Conservation (phyloP, 306 rosid species). For the Sphenostylis stenocarpa region DNA sequence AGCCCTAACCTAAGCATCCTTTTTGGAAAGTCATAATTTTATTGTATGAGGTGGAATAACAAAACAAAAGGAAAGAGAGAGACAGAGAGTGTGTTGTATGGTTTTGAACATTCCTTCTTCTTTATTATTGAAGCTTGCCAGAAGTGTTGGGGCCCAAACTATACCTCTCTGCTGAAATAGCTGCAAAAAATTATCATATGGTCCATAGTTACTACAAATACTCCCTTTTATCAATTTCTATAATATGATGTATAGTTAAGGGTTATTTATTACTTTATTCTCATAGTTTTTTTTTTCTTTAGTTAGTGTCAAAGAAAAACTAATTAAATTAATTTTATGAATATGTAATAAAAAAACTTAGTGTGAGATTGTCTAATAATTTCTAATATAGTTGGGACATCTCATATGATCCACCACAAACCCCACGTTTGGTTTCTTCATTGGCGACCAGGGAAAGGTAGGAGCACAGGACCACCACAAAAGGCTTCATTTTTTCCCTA, state of each 20-base stretch:
- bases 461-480: slow-evolving; percentile 38
- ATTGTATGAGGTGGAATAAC: background rate
- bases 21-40: slow-evolving; percentile 24
- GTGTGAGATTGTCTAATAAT: background rate
- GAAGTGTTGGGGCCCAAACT: slow-evolving; percentile 45
- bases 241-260: no score
- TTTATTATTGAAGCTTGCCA: slow-evolving; percentile 35
- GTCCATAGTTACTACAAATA: no score
- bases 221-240: no score
- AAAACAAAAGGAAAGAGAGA: slow-evolving; percentile 6
- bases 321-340: no score
- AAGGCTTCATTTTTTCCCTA: background rate
- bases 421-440: slow-evolving; percentile 51
- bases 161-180: slow-evolving; percentile 27
- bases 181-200: no score
- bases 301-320: no score
- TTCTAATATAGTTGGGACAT: slow-evolving; percentile 36
- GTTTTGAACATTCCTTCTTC: slow-evolving; percentile 43
- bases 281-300: no score
- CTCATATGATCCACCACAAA: slow-evolving; percentile 51
- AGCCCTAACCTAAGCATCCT: slow-evolving; percentile 13
- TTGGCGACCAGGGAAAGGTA: slow-evolving; percentile 43
- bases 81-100: slow-evolving; percentile 35
- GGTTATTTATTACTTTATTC: no score
- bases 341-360: no score